Conservation (phyloP, 2,329 filamentous ascomycete genomes). For the Colletotrichum tropicale region DNA sequence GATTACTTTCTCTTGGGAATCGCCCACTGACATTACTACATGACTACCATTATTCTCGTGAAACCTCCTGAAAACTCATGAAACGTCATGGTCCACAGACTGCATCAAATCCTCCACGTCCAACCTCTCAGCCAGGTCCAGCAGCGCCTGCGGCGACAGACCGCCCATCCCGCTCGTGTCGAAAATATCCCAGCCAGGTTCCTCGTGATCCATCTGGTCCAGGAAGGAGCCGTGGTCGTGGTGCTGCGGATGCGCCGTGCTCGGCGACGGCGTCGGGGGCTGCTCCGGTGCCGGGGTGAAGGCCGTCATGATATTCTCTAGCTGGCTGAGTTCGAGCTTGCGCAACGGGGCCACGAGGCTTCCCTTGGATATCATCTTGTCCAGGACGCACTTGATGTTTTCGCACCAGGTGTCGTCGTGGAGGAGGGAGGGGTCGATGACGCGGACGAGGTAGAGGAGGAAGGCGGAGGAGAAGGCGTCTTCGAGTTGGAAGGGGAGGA, state of each 20-base stretch:
- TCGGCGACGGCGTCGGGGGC: slow-evolving; percentile 19
- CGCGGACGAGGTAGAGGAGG: slow-evolving; percentile 37
- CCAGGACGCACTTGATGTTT: slow-evolving; percentile 37
- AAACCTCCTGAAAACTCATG: not conserved
- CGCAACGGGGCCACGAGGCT: slow-evolving; percentile 40
- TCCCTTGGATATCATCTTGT: slow-evolving; percentile 40
- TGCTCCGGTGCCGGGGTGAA: slow-evolving; percentile 30
- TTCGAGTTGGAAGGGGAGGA: slow-evolving; percentile 44
- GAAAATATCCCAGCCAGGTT: slow-evolving; percentile 34
- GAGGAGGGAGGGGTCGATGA: slow-evolving; percentile 35
- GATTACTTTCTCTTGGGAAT: not conserved
- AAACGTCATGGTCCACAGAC: not conserved
- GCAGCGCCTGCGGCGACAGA: slow-evolving; percentile 31
- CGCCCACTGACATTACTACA: not conserved
- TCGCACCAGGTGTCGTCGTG: slow-evolving; percentile 38
- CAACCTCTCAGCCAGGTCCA: slow-evolving; percentile 34
- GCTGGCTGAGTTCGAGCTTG: slow-evolving; percentile 38
- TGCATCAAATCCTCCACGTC: slow-evolving; percentile 24
- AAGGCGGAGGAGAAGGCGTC: slow-evolving; percentile 46
- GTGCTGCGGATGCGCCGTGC: not conserved
- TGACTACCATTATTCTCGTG: not conserved
- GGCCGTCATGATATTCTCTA: slow-evolving; percentile 39
- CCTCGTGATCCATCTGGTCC: slow-evolving; percentile 11
- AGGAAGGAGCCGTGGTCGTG: slow-evolving; percentile 11
- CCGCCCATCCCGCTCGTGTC: slow-evolving; percentile 34